Evolutionary conservation across 225 moss, liverwort and hornwort genomes (phyloP).

Genomic region (Climacium dendroides): DNA sequence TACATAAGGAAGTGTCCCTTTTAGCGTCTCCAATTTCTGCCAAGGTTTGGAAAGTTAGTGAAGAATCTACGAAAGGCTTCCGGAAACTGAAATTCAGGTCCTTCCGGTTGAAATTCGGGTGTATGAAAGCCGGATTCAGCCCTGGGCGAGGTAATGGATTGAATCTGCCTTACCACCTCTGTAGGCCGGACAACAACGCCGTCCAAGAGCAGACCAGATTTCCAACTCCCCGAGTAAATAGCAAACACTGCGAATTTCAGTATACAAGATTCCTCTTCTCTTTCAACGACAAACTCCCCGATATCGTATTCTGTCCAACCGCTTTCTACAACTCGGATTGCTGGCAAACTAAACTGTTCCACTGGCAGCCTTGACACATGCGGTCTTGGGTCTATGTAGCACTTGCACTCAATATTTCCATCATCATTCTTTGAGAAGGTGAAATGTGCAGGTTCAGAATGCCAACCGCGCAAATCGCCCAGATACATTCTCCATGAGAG

Average conservation of each 20-base stretch:
- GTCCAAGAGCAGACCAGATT: conserved; percentile 16
- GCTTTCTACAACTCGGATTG: conserved; percentile 1
- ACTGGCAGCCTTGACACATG: neutral
- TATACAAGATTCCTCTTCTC: neutral
- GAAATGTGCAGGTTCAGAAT: conserved; percentile 12
- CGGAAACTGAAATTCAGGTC: neutral
- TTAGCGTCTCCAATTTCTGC: neutral
- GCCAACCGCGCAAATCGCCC: conserved; percentile 1
- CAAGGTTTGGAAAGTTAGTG: neutral
- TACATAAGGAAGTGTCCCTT: neutral
- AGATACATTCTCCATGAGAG: conserved; percentile 22
- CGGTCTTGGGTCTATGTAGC: conserved; percentile 2
- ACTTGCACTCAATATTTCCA: neutral
- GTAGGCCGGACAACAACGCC: conserved; percentile 12
- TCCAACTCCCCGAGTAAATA: neutral
- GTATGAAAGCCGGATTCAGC: neutral
- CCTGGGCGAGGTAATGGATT: neutral
- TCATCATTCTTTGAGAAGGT: conserved; percentile 7
- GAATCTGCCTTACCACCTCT: neutral
- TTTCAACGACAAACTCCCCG: conserved; percentile 17
- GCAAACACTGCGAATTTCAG: neutral
- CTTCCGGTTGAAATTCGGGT: conserved; percentile 8
- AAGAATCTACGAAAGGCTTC: conserved; percentile 5
- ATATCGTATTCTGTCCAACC: conserved; percentile 37
- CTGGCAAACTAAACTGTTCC: conserved; percentile 3